Evolutionary conservation across 73 alveolate genomes (phyloP).

Genomic region (Paraurostyla sp.): DNA sequence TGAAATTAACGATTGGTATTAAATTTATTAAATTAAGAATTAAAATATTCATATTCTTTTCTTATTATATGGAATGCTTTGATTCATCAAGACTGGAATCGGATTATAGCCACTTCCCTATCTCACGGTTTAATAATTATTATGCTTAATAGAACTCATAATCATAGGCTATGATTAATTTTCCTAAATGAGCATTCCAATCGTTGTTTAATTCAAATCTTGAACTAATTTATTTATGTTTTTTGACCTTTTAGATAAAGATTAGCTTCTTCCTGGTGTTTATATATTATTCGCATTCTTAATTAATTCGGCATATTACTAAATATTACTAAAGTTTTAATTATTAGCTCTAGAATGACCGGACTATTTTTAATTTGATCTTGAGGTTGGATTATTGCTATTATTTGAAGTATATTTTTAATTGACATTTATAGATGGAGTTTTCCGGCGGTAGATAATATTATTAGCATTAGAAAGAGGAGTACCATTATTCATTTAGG

Average conservation of each 20-base stretch:
- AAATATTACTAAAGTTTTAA: neutral
- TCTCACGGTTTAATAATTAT: neutral
- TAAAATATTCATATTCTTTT: too few species aligned
- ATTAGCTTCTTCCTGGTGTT: neutral
- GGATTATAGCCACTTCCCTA: too few species aligned
- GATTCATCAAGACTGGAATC: too few species aligned
- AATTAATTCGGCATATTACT: neutral
- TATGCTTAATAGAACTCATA: neutral
- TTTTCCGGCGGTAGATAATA: neutral
- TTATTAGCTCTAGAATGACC: too few species aligned
- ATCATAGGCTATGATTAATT: neutral
- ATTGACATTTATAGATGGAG: slow-evolving; percentile 34
- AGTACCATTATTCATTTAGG: neutral
- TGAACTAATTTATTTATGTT: neutral
- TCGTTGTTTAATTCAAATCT: neutral
- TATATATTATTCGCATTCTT: neutral
- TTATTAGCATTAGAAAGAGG: neutral
- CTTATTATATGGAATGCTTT: too few species aligned
- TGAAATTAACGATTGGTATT: neutral
- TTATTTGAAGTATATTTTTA: slow-evolving; percentile 13
- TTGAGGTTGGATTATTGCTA: neutral
- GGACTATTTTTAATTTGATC: neutral
- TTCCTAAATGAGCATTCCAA: neutral
- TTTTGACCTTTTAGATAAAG: neutral
- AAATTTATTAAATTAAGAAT: neutral